phyloP scores from a whole-genome alignment of 192 early-diverging fungal genomes.

The Chytriomyces confervae region DNA sequence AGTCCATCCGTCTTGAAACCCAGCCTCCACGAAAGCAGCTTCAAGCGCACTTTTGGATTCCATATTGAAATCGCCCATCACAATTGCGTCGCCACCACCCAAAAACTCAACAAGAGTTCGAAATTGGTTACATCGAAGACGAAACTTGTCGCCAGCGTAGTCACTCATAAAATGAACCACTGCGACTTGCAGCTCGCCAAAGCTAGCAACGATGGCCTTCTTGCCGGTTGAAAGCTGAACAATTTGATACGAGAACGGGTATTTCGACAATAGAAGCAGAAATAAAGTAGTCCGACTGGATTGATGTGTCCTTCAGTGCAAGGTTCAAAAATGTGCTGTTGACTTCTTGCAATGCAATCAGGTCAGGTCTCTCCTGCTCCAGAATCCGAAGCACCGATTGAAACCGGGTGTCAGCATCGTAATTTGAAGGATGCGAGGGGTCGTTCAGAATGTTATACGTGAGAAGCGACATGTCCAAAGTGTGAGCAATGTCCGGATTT shows the following conservation, averaged over 20 bases:
- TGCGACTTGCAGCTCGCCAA: background rate
- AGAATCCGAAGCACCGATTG: no score
- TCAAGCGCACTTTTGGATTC: background rate
- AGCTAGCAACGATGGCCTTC: background rate
- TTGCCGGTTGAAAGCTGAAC: background rate
- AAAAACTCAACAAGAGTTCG: background rate
- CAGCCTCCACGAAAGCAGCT: background rate
- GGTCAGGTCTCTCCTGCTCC: background rate
- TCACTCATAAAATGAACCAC: conserved; percentile 29
- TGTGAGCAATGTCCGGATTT: background rate
- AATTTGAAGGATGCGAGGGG: background rate
- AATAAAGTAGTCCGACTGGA: background rate
- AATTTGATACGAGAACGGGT: background rate
- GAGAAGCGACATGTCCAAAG: background rate
- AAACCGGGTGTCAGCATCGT: background rate
- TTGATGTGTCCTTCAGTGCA: background rate
- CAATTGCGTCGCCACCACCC: background rate
- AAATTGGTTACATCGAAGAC: conserved; percentile 4
- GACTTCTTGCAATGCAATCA: conserved; percentile 28
- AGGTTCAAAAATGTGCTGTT: background rate
- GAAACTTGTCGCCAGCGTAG: conserved; percentile 13
- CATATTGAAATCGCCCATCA: conserved; percentile 4
- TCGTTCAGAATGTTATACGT: conserved; percentile 34
- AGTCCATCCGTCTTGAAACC: background rate
- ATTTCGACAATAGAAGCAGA: background rate